Evolutionary conservation across 1,139 yeast species (phyloP), one percentile per base, ranked within the genome.

Genomic region (Barnettozyma hawaiiensis): DNA sequence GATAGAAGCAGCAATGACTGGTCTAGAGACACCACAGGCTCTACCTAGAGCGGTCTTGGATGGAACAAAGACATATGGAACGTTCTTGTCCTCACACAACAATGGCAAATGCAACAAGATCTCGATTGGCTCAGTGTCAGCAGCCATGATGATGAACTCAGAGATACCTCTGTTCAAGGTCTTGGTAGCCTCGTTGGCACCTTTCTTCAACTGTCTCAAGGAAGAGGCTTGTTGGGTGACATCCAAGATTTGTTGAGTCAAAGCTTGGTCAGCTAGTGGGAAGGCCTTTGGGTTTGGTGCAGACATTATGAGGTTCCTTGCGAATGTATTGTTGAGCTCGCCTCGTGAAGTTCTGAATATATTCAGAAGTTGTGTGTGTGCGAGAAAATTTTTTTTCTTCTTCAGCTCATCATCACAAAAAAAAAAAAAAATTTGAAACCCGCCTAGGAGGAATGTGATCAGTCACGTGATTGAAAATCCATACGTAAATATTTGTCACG

Each of bases 21-120:
- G 97, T 78, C 99, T 85, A 49, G 97, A 87, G 57, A 94, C 98
- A 74, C 98, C 99, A 76, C 98, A 92, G 61, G 98, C 97, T 76
- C 98, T 87, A 67, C 99, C 98, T 61, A 94, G 78, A 54, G 98
- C 98, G 61, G 95, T 84, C 78, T 92, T 92, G 60, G 97, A 89
- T 55, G 98, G 97, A 55, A 94, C 97, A 60, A 92, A 92, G 53
- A 92, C 97, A 76, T 92, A 92, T 52, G 98, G 97, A 58, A 92
- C 98, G 75, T 94, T 92, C 79, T 92, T 92, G 73, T 92, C 99
- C 74, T 92, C 98, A 72, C 99, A 92, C 62, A 94, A 77, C 62
- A 94, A 80, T 42, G 99, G 99, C 69, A 94, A 78, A 70, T 94
- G 98, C 69, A 94, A 81, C 66, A 94, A 83, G 69, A 94, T 92